Conservation (phyloP, 2,329 filamentous ascomycete species). For the Tricladium varicosporioides region DNA sequence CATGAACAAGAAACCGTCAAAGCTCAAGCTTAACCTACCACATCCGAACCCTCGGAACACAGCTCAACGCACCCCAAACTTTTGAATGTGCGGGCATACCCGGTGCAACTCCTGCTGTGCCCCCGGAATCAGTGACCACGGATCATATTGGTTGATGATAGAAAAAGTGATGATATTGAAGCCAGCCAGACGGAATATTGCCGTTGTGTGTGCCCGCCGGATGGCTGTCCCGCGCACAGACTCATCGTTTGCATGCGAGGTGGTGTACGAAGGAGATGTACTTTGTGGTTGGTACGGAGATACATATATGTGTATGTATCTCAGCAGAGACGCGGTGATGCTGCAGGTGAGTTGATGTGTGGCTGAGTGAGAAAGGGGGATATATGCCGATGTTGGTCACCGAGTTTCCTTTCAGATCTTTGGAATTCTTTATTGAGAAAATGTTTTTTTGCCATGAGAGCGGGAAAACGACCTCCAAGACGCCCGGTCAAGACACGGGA, state of each 20-base stretch:
- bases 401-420: not conserved
- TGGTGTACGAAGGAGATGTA: not conserved
- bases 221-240: slow-evolving; percentile 4
- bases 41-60: not conserved
- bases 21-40: not conserved
- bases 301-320: not conserved
- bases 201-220: not conserved
- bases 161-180: not conserved
- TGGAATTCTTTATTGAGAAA: not conserved
- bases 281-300: not conserved
- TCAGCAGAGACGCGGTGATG: no score
- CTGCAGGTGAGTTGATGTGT: not conserved
- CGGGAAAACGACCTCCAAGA: not conserved
- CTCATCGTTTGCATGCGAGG: not conserved
- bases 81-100: not conserved
- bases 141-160: not conserved
- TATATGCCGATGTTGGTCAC: not conserved
- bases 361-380: not conserved
- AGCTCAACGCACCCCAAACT: not conserved
- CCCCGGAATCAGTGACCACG: no score
- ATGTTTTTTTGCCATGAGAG: not conserved
- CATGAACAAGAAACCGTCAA: not conserved
- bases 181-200: not conserved
- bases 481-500: not conserved
- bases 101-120: not conserved